Percentiles rank a stretch among this genome's conserved stretches.
Conservation (phyloP, 192 early-diverging fungal genomes). For the Cetraspora pellucida region DNA sequence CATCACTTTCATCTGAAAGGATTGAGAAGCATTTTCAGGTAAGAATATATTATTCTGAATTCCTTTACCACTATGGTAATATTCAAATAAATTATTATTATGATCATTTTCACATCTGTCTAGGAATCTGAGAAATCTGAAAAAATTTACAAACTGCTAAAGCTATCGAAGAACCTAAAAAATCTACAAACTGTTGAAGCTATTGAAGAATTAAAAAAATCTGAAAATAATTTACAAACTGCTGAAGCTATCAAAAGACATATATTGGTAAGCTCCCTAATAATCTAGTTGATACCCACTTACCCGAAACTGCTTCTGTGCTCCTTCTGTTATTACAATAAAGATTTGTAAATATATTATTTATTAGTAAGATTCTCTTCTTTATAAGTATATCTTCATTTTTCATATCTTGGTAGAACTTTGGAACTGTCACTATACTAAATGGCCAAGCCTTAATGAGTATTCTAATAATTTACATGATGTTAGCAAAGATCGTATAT, state of each 20-base stretch:
- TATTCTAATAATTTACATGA: conserved; percentile 14
- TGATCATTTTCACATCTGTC: too few species aligned
- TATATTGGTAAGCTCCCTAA: too few species aligned
- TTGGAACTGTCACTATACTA: not conserved
- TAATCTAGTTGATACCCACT: not conserved
- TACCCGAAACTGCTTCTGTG: conserved; percentile 1
- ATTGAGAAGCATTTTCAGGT: too few species aligned
- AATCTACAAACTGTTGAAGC: too few species aligned
- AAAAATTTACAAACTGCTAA: conserved; percentile 10
- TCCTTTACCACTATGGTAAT: too few species aligned
- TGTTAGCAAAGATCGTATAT: conserved; percentile 1
- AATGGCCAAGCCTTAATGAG: conserved; percentile 19
- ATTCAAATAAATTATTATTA: too few species aligned
- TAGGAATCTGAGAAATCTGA: too few species aligned
- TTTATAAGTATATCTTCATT: conserved; percentile 9
- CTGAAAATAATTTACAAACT: conserved; percentile 2
- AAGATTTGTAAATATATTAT: conserved; percentile 14
- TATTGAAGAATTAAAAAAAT: too few species aligned
- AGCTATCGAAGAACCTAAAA: not conserved
- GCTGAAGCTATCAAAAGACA: not conserved
- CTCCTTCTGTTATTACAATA: conserved; percentile 8
- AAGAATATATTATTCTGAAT: too few species aligned
- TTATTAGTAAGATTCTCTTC: conserved; percentile 19
- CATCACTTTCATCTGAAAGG: too few species aligned
- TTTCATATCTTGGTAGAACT: conserved; percentile 5